Conservation (phyloP, 2,329 filamentous ascomycete species). For the Zopfia rhizophila region DNA sequence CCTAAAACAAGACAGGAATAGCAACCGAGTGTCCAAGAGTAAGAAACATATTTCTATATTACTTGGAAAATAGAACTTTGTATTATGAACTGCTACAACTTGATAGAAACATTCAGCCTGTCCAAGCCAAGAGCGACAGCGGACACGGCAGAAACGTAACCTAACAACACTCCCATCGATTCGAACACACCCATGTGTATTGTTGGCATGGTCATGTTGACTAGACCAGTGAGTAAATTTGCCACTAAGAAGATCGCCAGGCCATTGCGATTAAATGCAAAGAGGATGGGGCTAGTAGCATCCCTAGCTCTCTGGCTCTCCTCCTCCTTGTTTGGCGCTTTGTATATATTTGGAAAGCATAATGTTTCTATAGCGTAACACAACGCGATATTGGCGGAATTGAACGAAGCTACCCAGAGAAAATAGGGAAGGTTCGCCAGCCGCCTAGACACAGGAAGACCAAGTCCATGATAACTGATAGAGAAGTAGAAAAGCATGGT, state of each 20-base stretch:
- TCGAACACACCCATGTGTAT: conserved; percentile 72
- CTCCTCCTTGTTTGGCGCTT: conserved; percentile 60
- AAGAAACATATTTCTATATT: not conserved
- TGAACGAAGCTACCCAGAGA: conserved; percentile 92
- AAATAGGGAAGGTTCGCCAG: conserved; percentile 94
- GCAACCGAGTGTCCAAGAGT: too few species aligned
- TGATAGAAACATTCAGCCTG: conserved; percentile 73
- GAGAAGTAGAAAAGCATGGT: conserved; percentile 73
- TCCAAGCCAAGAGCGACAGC: conserved; percentile 75
- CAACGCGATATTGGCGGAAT: conserved; percentile 80
- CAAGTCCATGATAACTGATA: conserved; percentile 69
- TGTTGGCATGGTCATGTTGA: conserved; percentile 89
- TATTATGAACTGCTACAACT: conserved; percentile 62
- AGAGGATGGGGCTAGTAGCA: conserved; percentile 83
- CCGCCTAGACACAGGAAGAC: conserved; percentile 82
- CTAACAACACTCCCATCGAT: conserved; percentile 79
- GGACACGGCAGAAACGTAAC: conserved; percentile 75
- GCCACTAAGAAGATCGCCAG: conserved; percentile 85
- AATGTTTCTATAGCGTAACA: conserved; percentile 82
- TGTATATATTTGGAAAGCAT: conserved; percentile 79
- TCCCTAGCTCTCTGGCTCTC: conserved; percentile 73
- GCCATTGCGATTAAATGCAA: conserved; percentile 89
- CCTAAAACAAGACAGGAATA: too few species aligned
- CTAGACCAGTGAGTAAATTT: conserved; percentile 86
- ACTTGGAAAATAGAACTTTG: not conserved